Evolutionary conservation across 768 basidiomycete genomes (phyloP).

Genomic region (Lanmaoa pseudosensibilis): DNA sequence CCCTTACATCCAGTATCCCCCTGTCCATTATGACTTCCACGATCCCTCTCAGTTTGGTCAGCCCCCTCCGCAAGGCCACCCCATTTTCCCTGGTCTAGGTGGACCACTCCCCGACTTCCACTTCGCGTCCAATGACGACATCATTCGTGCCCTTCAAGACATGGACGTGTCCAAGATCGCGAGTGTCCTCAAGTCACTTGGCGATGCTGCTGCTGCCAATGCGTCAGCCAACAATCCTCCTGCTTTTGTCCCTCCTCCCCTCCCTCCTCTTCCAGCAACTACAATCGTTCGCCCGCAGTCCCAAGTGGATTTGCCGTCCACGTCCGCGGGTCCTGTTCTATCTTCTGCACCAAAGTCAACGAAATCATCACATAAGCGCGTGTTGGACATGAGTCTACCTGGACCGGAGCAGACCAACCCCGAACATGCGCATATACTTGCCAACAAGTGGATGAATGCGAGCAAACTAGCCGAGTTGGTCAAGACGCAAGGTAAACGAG

Average conservation of each 20-base stretch:
- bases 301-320: slow-evolving; percentile 42
- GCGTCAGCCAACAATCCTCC: slow-evolving; percentile 26
- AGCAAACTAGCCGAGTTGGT: slow-evolving; percentile 68
- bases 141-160: slow-evolving; percentile 70
- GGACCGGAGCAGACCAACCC: slow-evolving; percentile 44
- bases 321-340: slow-evolving; percentile 42
- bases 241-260: slow-evolving; percentile 23
- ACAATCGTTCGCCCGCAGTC: slow-evolving; percentile 34
- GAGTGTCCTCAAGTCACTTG: slow-evolving; percentile 61
- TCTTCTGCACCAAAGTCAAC: slow-evolving; percentile 39
- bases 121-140: slow-evolving; percentile 65
- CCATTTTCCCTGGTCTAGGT: slow-evolving; percentile 23
- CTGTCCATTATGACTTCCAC: slow-evolving; percentile 30
- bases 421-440: slow-evolving; percentile 66
- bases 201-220: slow-evolving; percentile 53
- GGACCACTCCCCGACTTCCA: slow-evolving; percentile 37
- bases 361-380: slow-evolving; percentile 38
- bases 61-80: slow-evolving; percentile 29
- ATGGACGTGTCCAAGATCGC: slow-evolving; percentile 69
- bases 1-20: slow-evolving; percentile 32
- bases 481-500: slow-evolving; percentile 56
- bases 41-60: slow-evolving; percentile 30
- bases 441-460: slow-evolving; percentile 78
- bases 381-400: slow-evolving; percentile 44
- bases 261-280: slow-evolving; percentile 26